Percentiles rank a stretch among this genome's conserved stretches.
Conservation (phyloP, 768 basidiomycete species). For the Amanita polypyramis region DNA sequence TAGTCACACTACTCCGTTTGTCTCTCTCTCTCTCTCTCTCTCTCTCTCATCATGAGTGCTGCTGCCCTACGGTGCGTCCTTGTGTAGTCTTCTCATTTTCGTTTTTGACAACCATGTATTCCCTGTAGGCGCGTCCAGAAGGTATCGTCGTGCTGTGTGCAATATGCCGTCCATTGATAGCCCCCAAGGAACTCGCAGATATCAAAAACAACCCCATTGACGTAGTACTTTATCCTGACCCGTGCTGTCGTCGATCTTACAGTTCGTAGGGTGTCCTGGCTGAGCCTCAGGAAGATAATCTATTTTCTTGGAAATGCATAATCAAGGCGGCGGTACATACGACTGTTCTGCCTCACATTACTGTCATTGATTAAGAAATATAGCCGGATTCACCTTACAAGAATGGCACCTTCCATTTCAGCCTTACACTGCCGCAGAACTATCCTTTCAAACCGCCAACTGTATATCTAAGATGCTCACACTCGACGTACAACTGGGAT, state of each 20-base stretch:
- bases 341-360: neutral
- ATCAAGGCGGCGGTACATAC: slow-evolving; percentile 63
- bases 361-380: slow-evolving; percentile 5
- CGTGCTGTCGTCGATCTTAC: slow-evolving; percentile 9
- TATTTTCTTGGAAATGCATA: slow-evolving; percentile 69
- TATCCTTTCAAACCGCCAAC: slow-evolving; percentile 84
- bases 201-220: slow-evolving; percentile 54
- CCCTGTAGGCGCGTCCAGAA: slow-evolving; percentile 62
- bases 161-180: slow-evolving; percentile 8
- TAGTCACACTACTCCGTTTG: neutral
- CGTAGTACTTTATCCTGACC: slow-evolving; percentile 24
- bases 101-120: slow-evolving; percentile 9
- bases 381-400: slow-evolving; percentile 79
- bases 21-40: neutral
- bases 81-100: slow-evolving; percentile 1
- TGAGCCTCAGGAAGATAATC: slow-evolving; percentile 57
- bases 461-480: slow-evolving; percentile 26
- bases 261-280: slow-evolving; percentile 48
- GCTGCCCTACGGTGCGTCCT: slow-evolving; percentile 30
- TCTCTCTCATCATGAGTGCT: slow-evolving; percentile 17
- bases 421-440: slow-evolving; percentile 58
- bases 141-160: slow-evolving; percentile 25
- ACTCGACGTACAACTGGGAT: neutral
- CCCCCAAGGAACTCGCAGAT: slow-evolving; percentile 52
- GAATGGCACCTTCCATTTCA: slow-evolving; percentile 71